These are phyloP conservation scores for Arthrobotrys sphaeroides DNA, from an alignment of 2,329 filamentous ascomycete genomes.

Conservation along the genomic window DNA sequence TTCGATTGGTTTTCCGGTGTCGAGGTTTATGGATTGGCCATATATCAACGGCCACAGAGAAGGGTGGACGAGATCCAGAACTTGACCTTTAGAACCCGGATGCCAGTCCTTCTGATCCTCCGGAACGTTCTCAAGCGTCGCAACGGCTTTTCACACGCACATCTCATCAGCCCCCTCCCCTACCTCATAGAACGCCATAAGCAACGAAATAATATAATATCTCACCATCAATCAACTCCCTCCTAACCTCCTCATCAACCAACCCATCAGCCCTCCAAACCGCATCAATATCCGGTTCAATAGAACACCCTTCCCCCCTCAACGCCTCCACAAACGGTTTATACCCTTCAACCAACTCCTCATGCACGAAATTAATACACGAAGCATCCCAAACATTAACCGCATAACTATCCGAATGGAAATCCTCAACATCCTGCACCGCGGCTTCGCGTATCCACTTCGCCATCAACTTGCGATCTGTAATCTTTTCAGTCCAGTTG, in stretches of 20 bases:
- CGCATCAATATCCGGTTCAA: conserved; percentile 27
- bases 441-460: conserved; percentile 23
- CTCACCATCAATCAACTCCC: conserved; percentile 20
- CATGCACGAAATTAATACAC: background rate
- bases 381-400: background rate
- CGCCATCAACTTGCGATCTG: background rate
- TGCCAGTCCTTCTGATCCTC: conserved; percentile 70
- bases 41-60: conserved; percentile 72
- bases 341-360: conserved; percentile 29
- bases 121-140: conserved; percentile 66
- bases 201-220: background rate
- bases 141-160: conserved; percentile 60
- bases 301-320: background rate
- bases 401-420: background rate
- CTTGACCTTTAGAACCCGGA: conserved; percentile 67
- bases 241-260: conserved; percentile 11
- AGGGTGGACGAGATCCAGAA: conserved; percentile 72
- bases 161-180: background rate
- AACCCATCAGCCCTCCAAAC: conserved; percentile 32
- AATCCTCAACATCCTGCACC: background rate
- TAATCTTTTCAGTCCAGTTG: conserved; percentile 13
- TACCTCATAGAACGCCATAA: background rate
- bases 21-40: conserved; percentile 58
- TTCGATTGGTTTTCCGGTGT: conserved; percentile 5
- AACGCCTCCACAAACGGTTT: background rate